A percentile compares a stretch with the other conserved stretches of the same genome.
phyloP scores from a whole-genome alignment of 345 rosid genomes.

The Pistacia vera region DNA sequence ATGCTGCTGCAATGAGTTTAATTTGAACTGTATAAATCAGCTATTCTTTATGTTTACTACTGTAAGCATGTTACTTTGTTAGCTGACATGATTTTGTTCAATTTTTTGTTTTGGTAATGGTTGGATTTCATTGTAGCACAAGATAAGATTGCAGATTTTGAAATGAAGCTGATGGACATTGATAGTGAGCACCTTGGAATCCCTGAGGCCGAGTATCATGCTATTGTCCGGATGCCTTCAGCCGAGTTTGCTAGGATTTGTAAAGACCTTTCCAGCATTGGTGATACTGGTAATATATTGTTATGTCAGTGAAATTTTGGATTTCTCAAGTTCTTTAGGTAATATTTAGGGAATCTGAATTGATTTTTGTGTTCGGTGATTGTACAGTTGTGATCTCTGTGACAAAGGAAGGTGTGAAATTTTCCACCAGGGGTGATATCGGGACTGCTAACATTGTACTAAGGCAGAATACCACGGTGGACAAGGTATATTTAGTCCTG shows the following conservation, averaged over 20 bases:
- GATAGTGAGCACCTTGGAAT: constrained; percentile 99
- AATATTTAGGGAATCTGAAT: not conserved
- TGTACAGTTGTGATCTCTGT: constrained; percentile 85
- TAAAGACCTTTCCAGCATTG: constrained; percentile 87
- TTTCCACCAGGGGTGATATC: constrained; percentile 93
- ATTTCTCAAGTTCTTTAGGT: not conserved
- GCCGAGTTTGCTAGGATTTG: constrained; percentile 89
- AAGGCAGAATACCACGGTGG: constrained; percentile 92
- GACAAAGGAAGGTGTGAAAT: constrained; percentile 97
- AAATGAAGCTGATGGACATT: constrained; percentile 98
- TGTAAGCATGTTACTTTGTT: not conserved
- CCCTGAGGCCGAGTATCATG: constrained; percentile 96
- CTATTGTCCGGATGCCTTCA: constrained; percentile 96
- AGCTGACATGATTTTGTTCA: not conserved
- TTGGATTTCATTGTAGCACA: constrained; percentile 56
- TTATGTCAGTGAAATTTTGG: not conserved
- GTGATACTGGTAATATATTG: constrained; percentile 75
- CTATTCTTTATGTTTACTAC: not conserved
- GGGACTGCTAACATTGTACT: constrained; percentile 95
- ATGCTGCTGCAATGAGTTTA: not conserved
- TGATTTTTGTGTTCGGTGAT: not conserved
- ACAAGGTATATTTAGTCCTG: constrained; percentile 52
- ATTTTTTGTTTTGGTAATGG: constrained; percentile 11
- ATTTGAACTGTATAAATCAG: not conserved
- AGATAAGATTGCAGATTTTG: constrained; percentile 94